Percentiles rank a stretch among this genome's conserved stretches.
Conservation (phyloP, 768 basidiomycete species). For the Pleurotus sapidus region DNA sequence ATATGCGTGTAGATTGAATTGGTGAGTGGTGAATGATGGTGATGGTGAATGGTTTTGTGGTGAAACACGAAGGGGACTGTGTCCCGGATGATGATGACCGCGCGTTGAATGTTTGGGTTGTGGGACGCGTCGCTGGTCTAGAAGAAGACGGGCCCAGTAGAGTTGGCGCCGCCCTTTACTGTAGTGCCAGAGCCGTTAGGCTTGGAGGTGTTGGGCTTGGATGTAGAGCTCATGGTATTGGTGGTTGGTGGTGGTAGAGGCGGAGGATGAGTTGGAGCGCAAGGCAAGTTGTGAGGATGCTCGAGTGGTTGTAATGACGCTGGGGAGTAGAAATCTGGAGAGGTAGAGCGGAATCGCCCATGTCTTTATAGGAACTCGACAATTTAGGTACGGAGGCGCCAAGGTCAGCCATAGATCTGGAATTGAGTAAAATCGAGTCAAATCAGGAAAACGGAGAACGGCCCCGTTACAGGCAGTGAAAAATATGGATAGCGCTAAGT, state of each 20-base stretch:
- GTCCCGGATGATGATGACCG: neutral
- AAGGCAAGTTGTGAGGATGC: neutral
- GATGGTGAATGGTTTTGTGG: conserved; percentile 6
- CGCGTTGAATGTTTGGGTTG: conserved; percentile 13
- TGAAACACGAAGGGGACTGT: neutral
- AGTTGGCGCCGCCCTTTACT: conserved; percentile 48
- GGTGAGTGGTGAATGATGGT: conserved; percentile 4
- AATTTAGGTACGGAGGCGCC: conserved; percentile 7
- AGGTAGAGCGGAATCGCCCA: neutral
- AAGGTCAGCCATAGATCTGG: conserved; percentile 9
- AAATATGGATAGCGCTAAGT: conserved; percentile 22
- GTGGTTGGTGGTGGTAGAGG: too few relatives aligned
- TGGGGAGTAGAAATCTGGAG: conserved; percentile 2
- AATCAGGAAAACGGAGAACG: conserved; percentile 29
- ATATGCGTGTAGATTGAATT: neutral
- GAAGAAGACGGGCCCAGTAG: conserved; percentile 59
- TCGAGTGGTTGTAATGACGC: neutral
- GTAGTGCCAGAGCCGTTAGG: conserved; percentile 33
- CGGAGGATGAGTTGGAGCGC: conserved; percentile 9
- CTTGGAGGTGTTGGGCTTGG: conserved; percentile 26
- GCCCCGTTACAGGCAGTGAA: conserved; percentile 19
- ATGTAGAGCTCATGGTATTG: conserved; percentile 34
- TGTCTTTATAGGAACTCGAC: conserved; percentile 10
- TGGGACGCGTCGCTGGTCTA: conserved; percentile 27
- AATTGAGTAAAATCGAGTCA: conserved; percentile 38